Evolutionary conservation across 163 green algal genomes (phyloP), one percentile per base, ranked within the genome.

Genomic region (Chlamydomonas reinhardtii): DNA sequence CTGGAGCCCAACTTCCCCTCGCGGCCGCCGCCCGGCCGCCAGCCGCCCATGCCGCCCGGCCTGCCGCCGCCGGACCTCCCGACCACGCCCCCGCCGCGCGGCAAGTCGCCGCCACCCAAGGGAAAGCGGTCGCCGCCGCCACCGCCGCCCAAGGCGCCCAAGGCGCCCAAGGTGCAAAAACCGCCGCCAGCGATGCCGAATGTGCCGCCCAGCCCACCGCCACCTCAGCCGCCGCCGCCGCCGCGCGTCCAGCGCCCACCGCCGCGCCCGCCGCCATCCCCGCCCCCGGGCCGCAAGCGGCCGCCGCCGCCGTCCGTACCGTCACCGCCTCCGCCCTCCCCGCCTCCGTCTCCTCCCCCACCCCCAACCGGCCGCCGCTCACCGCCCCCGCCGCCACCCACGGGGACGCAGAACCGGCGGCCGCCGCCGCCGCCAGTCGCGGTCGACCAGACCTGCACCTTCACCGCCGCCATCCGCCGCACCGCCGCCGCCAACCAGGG

Each of bases 1-100:
- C 52, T 35, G 17, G 37, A 75, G 82, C 82, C 82, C 6, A 34
- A 56, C 32, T 85, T 76, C 66, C 77, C 77, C 2, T n/a, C 27
- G 2, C 43, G 19, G 19, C 77, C 77, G 77, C 77, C 77, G 48
- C 77, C 77, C 27, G 27, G 29, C 8, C 4, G 62, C 27, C 2
- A 11, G 14, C 62, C 27, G 27, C 62, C 24, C 24, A 15, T 22
- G 62, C 62, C 25, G 29, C 27, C 62, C 2, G 25, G 62, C 25
- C 62, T 12, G 59, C 24, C 59, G 48, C 48, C 48, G 82, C 82
- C 82, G n/a, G 31, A 56, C 32, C 71, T 71, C 48, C 77, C 77
- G 0, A 14, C 4, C 3, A 19, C 29, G 19, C 77, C 77, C 66
- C 77, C 66, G 66, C 77, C 66, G 62, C 25, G 29, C 2, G 27